Evolutionary conservation across 768 basidiomycete species (phyloP).

Genomic region (Terana coerulea): DNA sequence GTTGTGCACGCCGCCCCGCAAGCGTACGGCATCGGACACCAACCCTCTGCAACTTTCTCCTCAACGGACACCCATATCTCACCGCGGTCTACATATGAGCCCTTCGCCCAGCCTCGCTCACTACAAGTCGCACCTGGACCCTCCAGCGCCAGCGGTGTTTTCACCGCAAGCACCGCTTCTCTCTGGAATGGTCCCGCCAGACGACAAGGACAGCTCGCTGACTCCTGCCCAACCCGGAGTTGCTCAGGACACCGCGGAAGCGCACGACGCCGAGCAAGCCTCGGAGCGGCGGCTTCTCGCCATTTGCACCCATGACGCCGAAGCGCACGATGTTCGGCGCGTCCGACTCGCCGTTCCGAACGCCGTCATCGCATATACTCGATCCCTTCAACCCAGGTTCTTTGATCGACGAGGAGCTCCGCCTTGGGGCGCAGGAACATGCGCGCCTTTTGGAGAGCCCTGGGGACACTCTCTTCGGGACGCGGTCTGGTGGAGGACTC

Average conservation of each 20-base stretch:
- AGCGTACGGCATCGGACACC: conserved; percentile 15
- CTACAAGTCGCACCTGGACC: conserved; percentile 67
- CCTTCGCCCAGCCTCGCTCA: conserved; percentile 61
- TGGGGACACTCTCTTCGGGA: conserved; percentile 54
- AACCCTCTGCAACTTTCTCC: conserved; percentile 47
- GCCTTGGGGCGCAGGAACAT: conserved; percentile 32
- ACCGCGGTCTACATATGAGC: conserved; percentile 67
- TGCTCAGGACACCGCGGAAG: conserved; percentile 44
- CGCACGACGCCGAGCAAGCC: conserved; percentile 24
- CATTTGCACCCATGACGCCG: conserved; percentile 39
- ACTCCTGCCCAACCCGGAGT: conserved; percentile 16
- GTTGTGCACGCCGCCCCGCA: conserved; percentile 37
- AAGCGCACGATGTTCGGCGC: conserved; percentile 36
- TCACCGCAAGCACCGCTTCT: conserved; percentile 36
- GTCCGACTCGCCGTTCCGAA: conserved; percentile 40
- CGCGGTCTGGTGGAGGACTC: conserved; percentile 43
- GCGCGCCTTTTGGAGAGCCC: conserved; percentile 52
- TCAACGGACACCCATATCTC: conserved; percentile 61
- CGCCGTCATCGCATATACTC: conserved; percentile 43
- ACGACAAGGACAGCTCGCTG: conserved; percentile 24
- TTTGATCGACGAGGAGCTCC: conserved; percentile 67
- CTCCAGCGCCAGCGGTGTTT: conserved; percentile 41
- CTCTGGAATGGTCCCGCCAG: conserved; percentile 20
- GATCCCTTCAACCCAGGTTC: conserved; percentile 71
- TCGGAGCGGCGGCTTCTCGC: conserved; percentile 17